Evolutionary conservation across 2,329 filamentous ascomycete genomes (phyloP).

Genomic region (Fusarium buharicum): DNA sequence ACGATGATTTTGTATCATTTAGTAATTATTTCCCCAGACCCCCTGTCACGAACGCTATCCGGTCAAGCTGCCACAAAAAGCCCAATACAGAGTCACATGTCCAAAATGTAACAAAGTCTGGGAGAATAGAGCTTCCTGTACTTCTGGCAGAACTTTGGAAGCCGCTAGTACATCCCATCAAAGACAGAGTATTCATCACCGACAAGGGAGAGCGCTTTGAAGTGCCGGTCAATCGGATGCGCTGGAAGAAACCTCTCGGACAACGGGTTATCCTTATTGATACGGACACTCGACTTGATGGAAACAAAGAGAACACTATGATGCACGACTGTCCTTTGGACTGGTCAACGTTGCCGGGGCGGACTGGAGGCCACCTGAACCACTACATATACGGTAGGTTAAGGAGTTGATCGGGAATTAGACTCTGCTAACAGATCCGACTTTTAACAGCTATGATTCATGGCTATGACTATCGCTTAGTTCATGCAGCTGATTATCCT

Average conservation of each 20-base stretch:
- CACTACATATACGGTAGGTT: conserved; percentile 43
- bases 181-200: conserved; percentile 8
- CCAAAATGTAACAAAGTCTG: neutral
- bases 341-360: neutral
- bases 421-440: too few relatives aligned
- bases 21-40: too few relatives aligned
- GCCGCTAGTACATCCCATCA: conserved; percentile 11
- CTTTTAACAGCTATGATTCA: conserved; percentile 51
- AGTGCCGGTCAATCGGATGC: conserved; percentile 1
- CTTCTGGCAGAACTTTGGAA: conserved; percentile 17
- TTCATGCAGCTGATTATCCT: conserved; percentile 54
- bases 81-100: neutral
- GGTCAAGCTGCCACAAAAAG: neutral
- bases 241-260: conserved; percentile 13
- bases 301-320: conserved; percentile 6
- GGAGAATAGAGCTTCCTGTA: neutral
- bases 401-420: too few relatives aligned
- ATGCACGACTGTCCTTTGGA: conserved; percentile 6
- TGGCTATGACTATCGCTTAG: conserved; percentile 61
- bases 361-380: conserved; percentile 29
- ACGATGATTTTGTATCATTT: too few relatives aligned
- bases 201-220: conserved; percentile 21
- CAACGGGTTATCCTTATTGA: conserved; percentile 7
- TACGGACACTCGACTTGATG: conserved; percentile 13
- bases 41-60: neutral